Evolutionary conservation across 176 grass and related monocot genomes (phyloP), one percentile per base, ranked within the genome.

Genomic region (Cenchrus purpureus): DNA sequence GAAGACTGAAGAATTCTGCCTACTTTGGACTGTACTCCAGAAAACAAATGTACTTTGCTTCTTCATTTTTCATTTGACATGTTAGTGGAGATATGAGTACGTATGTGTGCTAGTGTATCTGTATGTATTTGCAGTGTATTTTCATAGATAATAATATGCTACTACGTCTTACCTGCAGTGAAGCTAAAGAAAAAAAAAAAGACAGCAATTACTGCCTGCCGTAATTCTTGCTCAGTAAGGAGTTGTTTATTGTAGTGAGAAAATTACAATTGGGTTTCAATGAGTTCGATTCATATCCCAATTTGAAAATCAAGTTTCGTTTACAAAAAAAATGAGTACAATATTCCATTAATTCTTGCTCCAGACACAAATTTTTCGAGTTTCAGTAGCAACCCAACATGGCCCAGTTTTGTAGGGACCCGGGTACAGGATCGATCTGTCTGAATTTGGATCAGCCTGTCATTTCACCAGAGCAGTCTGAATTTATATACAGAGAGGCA

Each of bases 81-180:
- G n/a, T 7, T 73, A 79, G 40, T 79, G 49, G 22, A 54, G 12
- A 34, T 15, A 54, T 16, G 31, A 68, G 3, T 68, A 19, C 15
- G 15, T 68, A 76, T 6, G 31, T 15, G 12, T 0, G 2, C 12
- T 25, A 59, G 22, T 70, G 28, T 60, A 56, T 50, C 4, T 73
- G 14, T 42, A 53, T 74, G 76, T 84, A 52, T 70, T 85, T 63
- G 31, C 7, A 12, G 64, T 79, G 50, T 80, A 46, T 67, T 69
- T 5, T 10, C 1, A 13, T 67, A 79, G 54, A 32, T 29, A 20
- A 9, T 49, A 65, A 20, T 20, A 34, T 49, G 46, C 37, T 58
- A 10, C 37, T 58, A 10, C 71, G 10, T 42, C 20, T 71, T 79
- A n/a, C 49, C 7, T 68, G 48, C 10, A 22, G 10, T 80, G 12